Percentiles rank a stretch among this genome's conserved stretches.
phyloP scores from a whole-genome alignment of 441 rosid species.

The Jatropha podagrica region DNA sequence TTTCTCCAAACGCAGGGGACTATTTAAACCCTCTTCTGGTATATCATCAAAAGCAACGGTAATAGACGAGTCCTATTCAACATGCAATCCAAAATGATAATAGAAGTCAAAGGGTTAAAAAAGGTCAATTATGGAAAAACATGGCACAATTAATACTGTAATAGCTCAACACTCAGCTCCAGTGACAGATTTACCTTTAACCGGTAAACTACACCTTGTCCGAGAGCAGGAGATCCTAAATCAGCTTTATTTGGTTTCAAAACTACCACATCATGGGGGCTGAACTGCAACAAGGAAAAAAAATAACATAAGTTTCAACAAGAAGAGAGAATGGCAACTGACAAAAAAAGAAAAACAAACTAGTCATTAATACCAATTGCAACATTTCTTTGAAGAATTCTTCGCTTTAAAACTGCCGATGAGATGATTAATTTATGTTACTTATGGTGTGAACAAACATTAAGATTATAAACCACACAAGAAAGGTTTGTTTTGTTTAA shows the following conservation, averaged over 20 bases:
- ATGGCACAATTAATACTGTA: constrained; percentile 14
- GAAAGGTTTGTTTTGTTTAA: neutral
- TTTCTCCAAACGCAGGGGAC: constrained; percentile 81
- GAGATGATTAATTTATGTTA: constrained; percentile 5
- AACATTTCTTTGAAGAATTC: constrained; percentile 9
- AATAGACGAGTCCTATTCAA: constrained; percentile 71
- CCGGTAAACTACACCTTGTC: constrained; percentile 95
- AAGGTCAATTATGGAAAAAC: constrained; percentile 14
- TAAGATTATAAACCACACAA: neutral
- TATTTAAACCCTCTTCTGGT: constrained; percentile 85
- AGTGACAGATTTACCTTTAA: constrained; percentile 53
- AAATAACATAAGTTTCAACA: neutral
- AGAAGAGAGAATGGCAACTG: neutral
- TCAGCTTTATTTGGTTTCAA: constrained; percentile 85
- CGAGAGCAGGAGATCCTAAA: constrained; percentile 81
- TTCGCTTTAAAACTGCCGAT: neutral
- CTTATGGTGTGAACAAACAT: neutral
- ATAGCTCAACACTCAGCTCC: neutral
- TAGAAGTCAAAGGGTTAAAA: constrained; percentile 7
- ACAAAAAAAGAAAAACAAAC: neutral
- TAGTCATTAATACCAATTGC: constrained; percentile 5
- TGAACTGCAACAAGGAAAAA: constrained; percentile 47
- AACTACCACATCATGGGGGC: constrained; percentile 91
- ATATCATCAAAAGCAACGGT: constrained; percentile 88
- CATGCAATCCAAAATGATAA: constrained; percentile 18